Base-by-base conservation (phyloP, 2,329 filamentous ascomycete genomes). In the Ustilaginoidea virens region DNA sequence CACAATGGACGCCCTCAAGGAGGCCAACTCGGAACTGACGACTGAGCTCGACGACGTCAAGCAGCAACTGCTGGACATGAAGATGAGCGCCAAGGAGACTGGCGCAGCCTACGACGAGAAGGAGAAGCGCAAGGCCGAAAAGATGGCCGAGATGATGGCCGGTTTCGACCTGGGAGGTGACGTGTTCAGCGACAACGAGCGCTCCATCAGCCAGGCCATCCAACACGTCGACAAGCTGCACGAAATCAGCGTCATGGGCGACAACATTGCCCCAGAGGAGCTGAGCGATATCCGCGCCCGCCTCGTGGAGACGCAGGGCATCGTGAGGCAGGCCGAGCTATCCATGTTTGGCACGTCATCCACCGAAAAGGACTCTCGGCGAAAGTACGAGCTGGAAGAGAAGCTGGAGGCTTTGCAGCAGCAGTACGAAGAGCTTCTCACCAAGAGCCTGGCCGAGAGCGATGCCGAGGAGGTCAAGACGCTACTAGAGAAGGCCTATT, bases 91-190 rank as follows among this genome's bases (percentile, higher is more conserved):
- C 33, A 92, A 90, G 60, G 90, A 96, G 58, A 87, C 80, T 2
- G 85, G 73, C 25, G 85, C 85, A 7, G 78, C 83, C 11, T 61
- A 92, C 13, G 87, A 96, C 43, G 90, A 96, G 57, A 98, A 98
- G 66, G 92, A 96, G 58, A 87, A 85, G 65, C 86, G 85, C 61
- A 98, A 98, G 67, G 83, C 86, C 1, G 90, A 98, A 60, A 90
- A 92, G 58, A 98, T 98, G 90, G 90, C 90, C 24, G 81, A 94
- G 67, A 98, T 98, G 90, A 94, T 98, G 87, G 90, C 90, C 34
- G 85, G 87, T 4, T 96, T 98, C 45, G 87, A 98, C 46, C 70
- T 98, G 19, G 87, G 85, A 25, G 78, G 80, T 27, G 86, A 94
- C 33, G 76, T 92, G 18, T 92, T 96, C 52, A 93, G 85, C 41